Conservation (phyloP, 2,329 filamentous ascomycete species). For the Diplodia intermedia region DNA sequence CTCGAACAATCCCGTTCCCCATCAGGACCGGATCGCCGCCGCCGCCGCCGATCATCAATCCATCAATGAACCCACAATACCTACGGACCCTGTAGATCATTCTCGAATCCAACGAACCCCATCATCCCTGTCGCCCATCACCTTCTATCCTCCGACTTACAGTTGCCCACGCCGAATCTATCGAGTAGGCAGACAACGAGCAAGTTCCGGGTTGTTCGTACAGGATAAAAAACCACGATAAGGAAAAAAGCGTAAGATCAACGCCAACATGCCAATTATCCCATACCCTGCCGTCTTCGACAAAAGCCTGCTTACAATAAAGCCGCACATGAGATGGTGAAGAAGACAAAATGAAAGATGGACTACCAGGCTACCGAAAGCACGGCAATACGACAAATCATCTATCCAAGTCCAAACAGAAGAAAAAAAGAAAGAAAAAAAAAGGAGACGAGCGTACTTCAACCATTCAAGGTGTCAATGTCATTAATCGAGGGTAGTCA, state of each 20-base stretch:
- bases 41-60: no score
- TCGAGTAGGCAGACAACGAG: background rate
- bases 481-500: background rate
- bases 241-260: background rate
- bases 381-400: background rate
- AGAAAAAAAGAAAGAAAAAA: no score
- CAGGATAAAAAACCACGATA: background rate
- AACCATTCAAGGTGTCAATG: background rate
- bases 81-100: background rate
- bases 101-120: background rate
- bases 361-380: background rate
- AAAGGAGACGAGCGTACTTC: background rate
- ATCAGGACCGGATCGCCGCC: no score
- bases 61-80: no score
- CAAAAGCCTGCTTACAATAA: background rate
- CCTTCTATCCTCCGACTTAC: background rate
- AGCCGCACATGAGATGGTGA: no score
- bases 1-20: no score
- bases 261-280: background rate
- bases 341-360: background rate
- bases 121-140: background rate
- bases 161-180: background rate
- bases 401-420: background rate
- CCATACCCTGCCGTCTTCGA: background rate
- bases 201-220: background rate